These are phyloP conservation scores for Paspalum notatum DNA, from an alignment of 176 grass and related monocot genomes.

Conservation along the genomic window DNA sequence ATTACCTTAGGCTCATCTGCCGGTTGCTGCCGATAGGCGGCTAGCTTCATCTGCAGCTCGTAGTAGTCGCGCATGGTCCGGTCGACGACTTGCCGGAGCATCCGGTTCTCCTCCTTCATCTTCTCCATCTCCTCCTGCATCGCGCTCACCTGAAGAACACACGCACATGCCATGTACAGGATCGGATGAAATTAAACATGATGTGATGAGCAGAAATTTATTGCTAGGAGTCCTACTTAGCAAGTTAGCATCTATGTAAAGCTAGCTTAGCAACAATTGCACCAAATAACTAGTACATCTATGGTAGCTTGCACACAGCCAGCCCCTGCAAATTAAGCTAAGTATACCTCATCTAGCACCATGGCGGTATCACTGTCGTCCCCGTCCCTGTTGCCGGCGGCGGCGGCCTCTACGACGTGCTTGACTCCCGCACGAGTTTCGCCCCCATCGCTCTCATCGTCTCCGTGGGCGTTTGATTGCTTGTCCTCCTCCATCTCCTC, in stretches of 20 bases:
- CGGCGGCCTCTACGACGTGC: constrained; percentile 25
- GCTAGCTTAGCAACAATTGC: background rate
- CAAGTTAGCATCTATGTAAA: background rate
- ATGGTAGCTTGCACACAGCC: background rate
- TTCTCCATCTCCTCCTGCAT: constrained; percentile 83
- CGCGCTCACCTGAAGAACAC: constrained; percentile 55
- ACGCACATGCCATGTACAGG: background rate
- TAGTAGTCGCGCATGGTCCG: constrained; percentile 64
- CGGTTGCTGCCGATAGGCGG: constrained; percentile 56
- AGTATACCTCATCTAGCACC: constrained; percentile 55
- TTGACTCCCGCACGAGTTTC: constrained; percentile 42
- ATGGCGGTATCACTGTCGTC: constrained; percentile 18
- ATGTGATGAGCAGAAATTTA: background rate
- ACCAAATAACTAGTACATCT: background rate
- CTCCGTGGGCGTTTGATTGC: constrained; percentile 18
- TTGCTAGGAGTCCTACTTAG: background rate
- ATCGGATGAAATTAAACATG: background rate
- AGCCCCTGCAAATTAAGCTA: constrained; percentile 5
- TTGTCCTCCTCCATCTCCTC: constrained; percentile 40
- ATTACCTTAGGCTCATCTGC: constrained; percentile 62
- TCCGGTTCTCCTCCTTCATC: constrained; percentile 86
- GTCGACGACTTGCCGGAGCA: constrained; percentile 63
- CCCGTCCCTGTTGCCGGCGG: background rate
- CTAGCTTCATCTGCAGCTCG: constrained; percentile 76
- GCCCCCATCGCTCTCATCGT: constrained; percentile 30